phyloP scores from a whole-genome alignment of 2,329 filamentous ascomycete species.

The Proliferodiscus dingleyae region DNA sequence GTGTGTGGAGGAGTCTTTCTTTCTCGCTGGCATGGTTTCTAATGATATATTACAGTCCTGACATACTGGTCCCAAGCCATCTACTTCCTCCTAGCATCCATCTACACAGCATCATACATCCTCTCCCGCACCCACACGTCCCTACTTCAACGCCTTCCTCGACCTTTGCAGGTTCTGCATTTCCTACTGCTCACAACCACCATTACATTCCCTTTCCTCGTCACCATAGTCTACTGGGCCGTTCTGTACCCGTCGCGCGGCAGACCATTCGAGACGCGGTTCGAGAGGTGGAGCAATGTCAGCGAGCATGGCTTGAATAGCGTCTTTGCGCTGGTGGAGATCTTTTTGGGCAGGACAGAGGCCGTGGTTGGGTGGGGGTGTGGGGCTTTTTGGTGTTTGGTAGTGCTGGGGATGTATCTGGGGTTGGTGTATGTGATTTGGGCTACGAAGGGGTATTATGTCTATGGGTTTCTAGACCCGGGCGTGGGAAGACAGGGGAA shows the following conservation, averaged over 20 bases:
- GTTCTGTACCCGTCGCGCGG: constrained; percentile 44
- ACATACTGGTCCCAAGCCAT: constrained; percentile 80
- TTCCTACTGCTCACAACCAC: constrained; percentile 59
- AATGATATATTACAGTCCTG: constrained; percentile 22
- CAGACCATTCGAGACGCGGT: too few species aligned
- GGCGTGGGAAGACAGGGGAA: constrained; percentile 13
- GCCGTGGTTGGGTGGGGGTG: too few species aligned
- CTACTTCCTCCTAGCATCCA: constrained; percentile 64
- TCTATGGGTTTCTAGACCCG: constrained; percentile 74
- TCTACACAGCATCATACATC: constrained; percentile 67
- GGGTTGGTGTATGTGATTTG: constrained; percentile 69
- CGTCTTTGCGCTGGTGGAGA: constrained; percentile 69
- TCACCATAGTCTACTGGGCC: constrained; percentile 67
- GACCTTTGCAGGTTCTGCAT: constrained; percentile 60
- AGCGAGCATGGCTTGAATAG: constrained; percentile 73
- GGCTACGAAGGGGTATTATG: constrained; percentile 66
- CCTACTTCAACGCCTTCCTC: constrained; percentile 56
- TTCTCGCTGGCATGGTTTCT: too few species aligned
- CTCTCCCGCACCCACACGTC: constrained; percentile 44
- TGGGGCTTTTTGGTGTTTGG: constrained; percentile 63
- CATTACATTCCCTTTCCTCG: constrained; percentile 61
- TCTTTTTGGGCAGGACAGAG: constrained; percentile 61
- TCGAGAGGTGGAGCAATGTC: constrained; percentile 59
- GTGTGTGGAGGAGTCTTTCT: too few species aligned
- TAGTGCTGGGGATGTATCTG: constrained; percentile 70